Base-by-base conservation (phyloP, 1,284 basidiomycete genomes). In the Rhodotorula sp. region DNA sequence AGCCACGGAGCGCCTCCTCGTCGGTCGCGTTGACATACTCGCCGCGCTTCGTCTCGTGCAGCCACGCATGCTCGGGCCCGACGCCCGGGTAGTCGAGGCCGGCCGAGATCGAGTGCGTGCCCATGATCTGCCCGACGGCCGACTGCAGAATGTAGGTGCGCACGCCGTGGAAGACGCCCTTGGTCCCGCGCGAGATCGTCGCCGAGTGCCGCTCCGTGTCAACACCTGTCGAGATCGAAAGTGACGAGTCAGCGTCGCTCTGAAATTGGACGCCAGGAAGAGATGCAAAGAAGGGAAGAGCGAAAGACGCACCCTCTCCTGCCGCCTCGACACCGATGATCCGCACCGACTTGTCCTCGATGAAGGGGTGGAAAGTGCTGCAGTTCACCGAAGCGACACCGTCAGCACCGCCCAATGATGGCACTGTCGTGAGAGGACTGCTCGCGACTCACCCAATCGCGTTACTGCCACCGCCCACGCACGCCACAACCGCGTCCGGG, bases 71-170 rank as follows among this genome's bases (percentile, higher is more conserved):
- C 82, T 99, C 96, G 13, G 97, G 97, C 21, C 97, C 97, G 64
- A 99, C 97, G n/a, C 82, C 81, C 67, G 91, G 91, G 81, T 93
- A 93, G 81, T 93, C 91, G 59, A 97, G 85, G 52, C 96, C 97
- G 63, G 97, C 96, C 78, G 91, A 94, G 82, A 99, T 91, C 25
- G 94, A 97, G 83, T 98, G 94, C 25, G 97, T 98, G 82, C 97
- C 94, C 77, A 90, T 89, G 80, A 99, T 95, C 84, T 99, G 97
- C 48, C 97, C 97, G 46, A 87, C 87, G 58, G 86, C 80, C 44
- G 90, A 90, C 82, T 99, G 97, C 23, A 99, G 86, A 74, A 99
- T 87, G 82, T 98, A 98, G 17, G 97, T 98, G 77, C 91, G 86
- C 44, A 95, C 93, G 71, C 97, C 97, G 82, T 99, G 97, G 56